Base-by-base conservation (phyloP, 2,329 filamentous ascomycete species). In the Colletotrichum sp. region DNA sequence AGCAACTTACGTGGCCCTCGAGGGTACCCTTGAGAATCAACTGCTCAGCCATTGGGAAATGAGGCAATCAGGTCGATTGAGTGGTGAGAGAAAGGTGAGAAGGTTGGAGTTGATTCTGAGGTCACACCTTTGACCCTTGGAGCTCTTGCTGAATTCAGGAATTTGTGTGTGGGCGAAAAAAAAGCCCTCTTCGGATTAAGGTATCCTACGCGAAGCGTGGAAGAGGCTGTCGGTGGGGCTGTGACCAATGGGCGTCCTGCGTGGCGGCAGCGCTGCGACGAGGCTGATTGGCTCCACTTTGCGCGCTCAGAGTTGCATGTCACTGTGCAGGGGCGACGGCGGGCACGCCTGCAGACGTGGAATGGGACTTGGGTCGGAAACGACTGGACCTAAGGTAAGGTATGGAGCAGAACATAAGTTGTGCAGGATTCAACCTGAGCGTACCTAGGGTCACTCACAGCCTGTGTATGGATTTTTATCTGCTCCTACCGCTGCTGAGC, bases 11-110 rank as follows among this genome's bases (percentile, higher is more conserved):
- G 94, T 99, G 96, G 93, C 96, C 96, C 94, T 97, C 95, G 89
- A 98, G 95, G 92, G 95, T 97, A 88, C 95, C 95, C 92, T 96
- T 96, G 90, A 97, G 94, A 91, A 98, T 95, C 88, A 97, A 92
- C 92, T 96, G 94, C 92, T 97, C 95, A 92, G 94, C 93, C 95
- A 97, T 97, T 84, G 84, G 88, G 86, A 84, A 85, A 85, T 86
- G 84, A 83, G 79, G 80, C 80, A 79, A 84, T 85, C 82, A 81
- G 83, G 83, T 84, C 84, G 83, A 85, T 87, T 79, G 80, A 80
- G 70, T 85, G 85, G 82, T 80, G 80, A 83, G 83, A 81, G 81
- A 82, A 84, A 75, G 72, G 76, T 67, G 69, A 77, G 66, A 52
- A 81, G 80, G 80, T 79, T 80, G 83, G 81, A 80, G 80, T 82